These are phyloP conservation scores for Diaporthe vexans DNA, from an alignment of 2,329 filamentous ascomycete genomes.

Conservation along the genomic window DNA sequence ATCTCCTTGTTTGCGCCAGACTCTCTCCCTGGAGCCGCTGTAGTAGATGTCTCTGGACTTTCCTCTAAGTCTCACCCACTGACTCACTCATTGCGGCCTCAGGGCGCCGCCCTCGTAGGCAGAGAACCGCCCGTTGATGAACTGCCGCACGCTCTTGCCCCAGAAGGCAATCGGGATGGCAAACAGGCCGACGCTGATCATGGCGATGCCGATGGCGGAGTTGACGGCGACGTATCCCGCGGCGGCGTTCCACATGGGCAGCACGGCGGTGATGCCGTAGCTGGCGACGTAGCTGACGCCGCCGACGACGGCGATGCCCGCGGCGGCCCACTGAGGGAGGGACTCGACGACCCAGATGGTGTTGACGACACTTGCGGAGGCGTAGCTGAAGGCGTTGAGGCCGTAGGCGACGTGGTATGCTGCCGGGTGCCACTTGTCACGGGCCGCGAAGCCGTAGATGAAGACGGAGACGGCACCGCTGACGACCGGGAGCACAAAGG, in stretches of 20 bases:
- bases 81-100: conserved; percentile 43
- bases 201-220: conserved; percentile 40
- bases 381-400: conserved; percentile 45
- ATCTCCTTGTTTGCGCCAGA: not conserved
- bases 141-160: conserved; percentile 47
- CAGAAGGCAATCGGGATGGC: conserved; percentile 47
- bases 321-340: conserved; percentile 47
- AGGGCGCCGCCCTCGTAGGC: conserved; percentile 45
- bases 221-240: conserved; percentile 38
- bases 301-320: conserved; percentile 44
- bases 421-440: conserved; percentile 30
- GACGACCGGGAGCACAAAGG: conserved; percentile 45
- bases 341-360: conserved; percentile 48
- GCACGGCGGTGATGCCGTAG: conserved; percentile 41
- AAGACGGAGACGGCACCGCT: conserved; percentile 43
- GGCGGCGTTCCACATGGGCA: conserved; percentile 39
- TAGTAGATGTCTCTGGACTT: too few relatives aligned
- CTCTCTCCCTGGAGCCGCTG: too few relatives aligned
- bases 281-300: conserved; percentile 43
- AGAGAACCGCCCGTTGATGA: conserved; percentile 45
- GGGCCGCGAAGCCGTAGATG: conserved; percentile 43
- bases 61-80: not conserved
- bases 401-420: conserved; percentile 42
- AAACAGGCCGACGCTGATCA: conserved; percentile 44
- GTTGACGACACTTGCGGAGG: conserved; percentile 43